Percentiles rank a stretch among this genome's conserved stretches.
Conservation (phyloP, 257 asterid genomes). For the Nicotiana undulata region DNA sequence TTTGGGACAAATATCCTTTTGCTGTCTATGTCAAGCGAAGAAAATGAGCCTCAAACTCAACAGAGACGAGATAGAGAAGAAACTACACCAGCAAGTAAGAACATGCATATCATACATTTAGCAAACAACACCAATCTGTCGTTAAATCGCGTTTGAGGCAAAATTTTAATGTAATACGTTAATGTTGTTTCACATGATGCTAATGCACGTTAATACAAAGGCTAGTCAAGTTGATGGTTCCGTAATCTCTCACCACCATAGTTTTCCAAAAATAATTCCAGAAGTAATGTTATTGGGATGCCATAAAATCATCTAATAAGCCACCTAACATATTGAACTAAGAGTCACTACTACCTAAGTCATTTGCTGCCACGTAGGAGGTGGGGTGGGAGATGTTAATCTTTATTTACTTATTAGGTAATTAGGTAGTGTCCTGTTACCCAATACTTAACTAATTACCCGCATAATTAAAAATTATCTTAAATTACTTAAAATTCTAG, state of each 20-base stretch:
- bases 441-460: too few species aligned
- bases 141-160: neutral
- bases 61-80: neutral
- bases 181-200: neutral
- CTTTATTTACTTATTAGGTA: too few species aligned
- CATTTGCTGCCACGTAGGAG: too few species aligned
- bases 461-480: too few species aligned
- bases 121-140: neutral
- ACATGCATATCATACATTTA: neutral
- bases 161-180: neutral
- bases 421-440: too few species aligned
- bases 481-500: too few species aligned
- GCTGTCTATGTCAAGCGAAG: neutral
- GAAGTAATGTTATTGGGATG: neutral
- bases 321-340: too few species aligned
- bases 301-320: too few species aligned
- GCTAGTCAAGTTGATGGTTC: neutral
- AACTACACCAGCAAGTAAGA: conserved; percentile 1
- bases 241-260: neutral
- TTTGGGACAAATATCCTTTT: neutral
- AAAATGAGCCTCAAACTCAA: neutral
- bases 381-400: too few species aligned
- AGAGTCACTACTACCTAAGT: too few species aligned
- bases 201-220: neutral
- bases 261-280: too few species aligned